Percentiles rank a stretch among this genome's conserved stretches.
phyloP scores from a whole-genome alignment of 139 green algal genomes.

The Medakamo hakoo region DNA sequence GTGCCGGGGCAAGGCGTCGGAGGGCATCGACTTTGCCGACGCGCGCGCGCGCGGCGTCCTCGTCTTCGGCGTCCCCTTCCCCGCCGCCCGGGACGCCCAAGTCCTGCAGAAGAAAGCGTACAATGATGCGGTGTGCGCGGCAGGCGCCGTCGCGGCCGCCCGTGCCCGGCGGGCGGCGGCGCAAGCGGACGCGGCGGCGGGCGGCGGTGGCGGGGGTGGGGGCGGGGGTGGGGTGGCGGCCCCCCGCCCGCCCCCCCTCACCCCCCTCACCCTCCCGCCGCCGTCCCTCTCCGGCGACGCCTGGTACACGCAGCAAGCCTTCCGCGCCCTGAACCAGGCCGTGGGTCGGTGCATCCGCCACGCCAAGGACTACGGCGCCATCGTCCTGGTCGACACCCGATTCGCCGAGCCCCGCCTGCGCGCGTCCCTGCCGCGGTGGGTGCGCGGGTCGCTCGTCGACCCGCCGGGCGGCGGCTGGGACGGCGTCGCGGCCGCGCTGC shows the following conservation, averaged over 20 bases:
- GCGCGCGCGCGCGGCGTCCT: constrained; percentile 71
- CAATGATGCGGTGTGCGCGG: constrained; percentile 30
- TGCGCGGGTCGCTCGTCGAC: constrained; percentile 21
- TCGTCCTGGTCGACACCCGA: constrained; percentile 85
- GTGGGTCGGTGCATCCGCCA: constrained; percentile 87
- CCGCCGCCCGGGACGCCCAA: constrained; percentile 61
- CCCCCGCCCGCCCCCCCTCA: too few relatives aligned
- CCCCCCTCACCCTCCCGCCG: too few relatives aligned
- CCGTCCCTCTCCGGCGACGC: constrained; percentile 39
- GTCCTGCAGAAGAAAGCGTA: constrained; percentile 67
- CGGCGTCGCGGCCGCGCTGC: neutral
- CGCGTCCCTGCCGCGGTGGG: constrained; percentile 49
- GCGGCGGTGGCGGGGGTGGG: too few relatives aligned
- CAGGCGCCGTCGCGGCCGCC: neutral
- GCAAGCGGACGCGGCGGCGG: constrained; percentile 19
- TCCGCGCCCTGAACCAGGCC: constrained; percentile 79
- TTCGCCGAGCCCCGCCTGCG: constrained; percentile 35
- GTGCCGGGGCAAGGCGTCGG: constrained; percentile 87
- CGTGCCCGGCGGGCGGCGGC: constrained; percentile 39
- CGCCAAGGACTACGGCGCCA: constrained; percentile 74
- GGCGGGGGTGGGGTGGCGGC: too few relatives aligned
- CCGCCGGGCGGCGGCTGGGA: neutral
- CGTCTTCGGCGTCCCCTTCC: constrained; percentile 86
- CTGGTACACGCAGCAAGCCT: constrained; percentile 93
- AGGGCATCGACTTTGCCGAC: constrained; percentile 94